Conservation (phyloP, 1,139 yeast species). For the Yamadazyma blattariae region DNA sequence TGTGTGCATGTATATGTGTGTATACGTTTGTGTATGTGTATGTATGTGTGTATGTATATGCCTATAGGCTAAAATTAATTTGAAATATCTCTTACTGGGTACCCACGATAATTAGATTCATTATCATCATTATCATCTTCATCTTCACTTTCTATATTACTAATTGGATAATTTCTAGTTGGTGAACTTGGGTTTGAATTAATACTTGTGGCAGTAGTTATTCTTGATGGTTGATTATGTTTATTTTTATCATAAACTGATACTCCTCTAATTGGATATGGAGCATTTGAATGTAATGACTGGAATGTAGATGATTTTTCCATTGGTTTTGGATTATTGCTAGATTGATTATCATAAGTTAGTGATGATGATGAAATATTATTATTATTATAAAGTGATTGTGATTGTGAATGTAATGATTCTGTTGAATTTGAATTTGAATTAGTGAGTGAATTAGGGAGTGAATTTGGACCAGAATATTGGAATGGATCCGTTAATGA, state of each 20-base stretch:
- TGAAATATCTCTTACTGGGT: constrained; percentile 9
- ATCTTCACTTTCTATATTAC: background rate
- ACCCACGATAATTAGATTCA: constrained; percentile 9
- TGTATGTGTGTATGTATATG: no score
- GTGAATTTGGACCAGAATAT: background rate
- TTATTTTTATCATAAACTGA: constrained; percentile 15
- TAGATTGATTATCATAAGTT: background rate
- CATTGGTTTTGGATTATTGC: background rate
- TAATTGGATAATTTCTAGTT: background rate
- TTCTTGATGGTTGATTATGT: no score
- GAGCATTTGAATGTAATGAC: constrained; percentile 13
- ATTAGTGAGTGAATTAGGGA: no score
- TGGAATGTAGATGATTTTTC: background rate
- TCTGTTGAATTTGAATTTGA: no score
- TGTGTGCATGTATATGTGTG: no score
- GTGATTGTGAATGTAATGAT: no score
- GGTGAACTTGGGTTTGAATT: no score
- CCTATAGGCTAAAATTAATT: constrained; percentile 4
- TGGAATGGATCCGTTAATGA: background rate
- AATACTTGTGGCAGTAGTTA: no score
- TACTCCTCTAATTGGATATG: constrained; percentile 28
- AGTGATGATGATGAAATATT: background rate
- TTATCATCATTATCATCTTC: constrained; percentile 3
- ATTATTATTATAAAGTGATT: background rate
- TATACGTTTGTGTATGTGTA: no score